Evolutionary conservation across 352 stramenopile species (phyloP).

Genomic region (Phytophthora syringae): DNA sequence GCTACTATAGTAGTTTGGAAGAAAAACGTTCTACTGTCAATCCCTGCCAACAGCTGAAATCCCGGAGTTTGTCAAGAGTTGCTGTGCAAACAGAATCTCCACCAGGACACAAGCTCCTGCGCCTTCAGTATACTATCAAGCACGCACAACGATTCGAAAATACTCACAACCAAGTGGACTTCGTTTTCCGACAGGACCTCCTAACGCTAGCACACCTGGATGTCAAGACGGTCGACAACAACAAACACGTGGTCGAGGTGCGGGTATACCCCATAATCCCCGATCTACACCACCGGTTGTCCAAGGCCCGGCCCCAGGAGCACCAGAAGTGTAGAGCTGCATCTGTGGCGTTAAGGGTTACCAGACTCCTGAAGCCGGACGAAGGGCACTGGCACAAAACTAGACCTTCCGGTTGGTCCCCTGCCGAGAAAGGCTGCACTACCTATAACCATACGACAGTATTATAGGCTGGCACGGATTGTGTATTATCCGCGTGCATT

Average conservation of each 20-base stretch:
- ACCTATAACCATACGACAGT: constrained; percentile 15
- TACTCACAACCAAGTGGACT: background rate
- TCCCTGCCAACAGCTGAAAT: too few relatives aligned
- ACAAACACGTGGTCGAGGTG: background rate
- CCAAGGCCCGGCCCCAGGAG: background rate
- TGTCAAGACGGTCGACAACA: constrained; percentile 23
- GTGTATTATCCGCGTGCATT: too few relatives aligned
- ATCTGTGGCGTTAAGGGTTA: constrained; percentile 8
- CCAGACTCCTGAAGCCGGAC: constrained; percentile 14
- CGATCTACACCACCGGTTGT: background rate
- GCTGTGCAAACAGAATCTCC: too few relatives aligned
- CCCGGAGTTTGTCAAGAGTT: too few relatives aligned
- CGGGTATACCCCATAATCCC: constrained; percentile 1
- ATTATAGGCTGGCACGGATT: constrained; percentile 3
- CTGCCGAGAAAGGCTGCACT: constrained; percentile 14
- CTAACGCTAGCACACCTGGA: background rate
- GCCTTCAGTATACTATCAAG: constrained; percentile 13
- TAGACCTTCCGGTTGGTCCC: background rate
- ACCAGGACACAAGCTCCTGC: too few relatives aligned
- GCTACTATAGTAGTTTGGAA: too few relatives aligned
- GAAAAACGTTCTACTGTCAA: too few relatives aligned
- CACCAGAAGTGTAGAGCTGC: background rate
- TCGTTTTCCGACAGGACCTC: background rate
- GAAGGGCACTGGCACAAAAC: constrained; percentile 6
- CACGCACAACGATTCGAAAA: constrained; percentile 14